Percentiles rank a stretch among this genome's conserved stretches.
These are phyloP conservation scores for Akebia trifoliata DNA, from an alignment of 164 flowering plant genomes.

Conservation along the genomic window DNA sequence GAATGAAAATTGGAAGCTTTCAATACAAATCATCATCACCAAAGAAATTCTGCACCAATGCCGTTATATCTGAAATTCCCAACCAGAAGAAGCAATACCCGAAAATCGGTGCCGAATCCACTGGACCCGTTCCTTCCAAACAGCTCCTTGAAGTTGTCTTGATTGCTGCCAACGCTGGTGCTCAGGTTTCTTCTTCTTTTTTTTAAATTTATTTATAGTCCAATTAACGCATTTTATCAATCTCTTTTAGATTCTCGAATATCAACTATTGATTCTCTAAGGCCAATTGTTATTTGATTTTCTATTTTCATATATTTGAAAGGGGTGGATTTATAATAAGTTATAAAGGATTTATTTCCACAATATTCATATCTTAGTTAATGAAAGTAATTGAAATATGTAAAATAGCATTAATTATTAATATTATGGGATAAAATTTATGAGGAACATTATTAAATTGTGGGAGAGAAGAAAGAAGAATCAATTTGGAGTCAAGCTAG, in stretches of 20 bases:
- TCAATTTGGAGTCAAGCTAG: too few species aligned
- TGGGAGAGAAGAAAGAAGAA: too few species aligned
- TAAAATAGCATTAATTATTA: too few species aligned
- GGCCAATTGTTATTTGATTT: too few species aligned
- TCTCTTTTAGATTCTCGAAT: neutral
- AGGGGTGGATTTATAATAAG: too few species aligned
- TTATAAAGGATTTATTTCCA: too few species aligned
- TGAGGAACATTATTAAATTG: too few species aligned
- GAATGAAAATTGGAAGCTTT: neutral
- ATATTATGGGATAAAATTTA: too few species aligned
- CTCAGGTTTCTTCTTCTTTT: constrained; percentile 43
- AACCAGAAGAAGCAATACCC: constrained; percentile 33
- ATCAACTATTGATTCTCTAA: neutral
- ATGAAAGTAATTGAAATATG: too few species aligned
- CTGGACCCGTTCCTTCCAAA: constrained; percentile 59
- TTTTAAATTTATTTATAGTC: neutral
- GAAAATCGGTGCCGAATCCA: constrained; percentile 59
- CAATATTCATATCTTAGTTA: too few species aligned
- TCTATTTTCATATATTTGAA: too few species aligned
- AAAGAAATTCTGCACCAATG: constrained; percentile 23
- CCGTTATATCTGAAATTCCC: constrained; percentile 46
- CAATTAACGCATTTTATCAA: too few species aligned
- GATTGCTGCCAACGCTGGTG: constrained; percentile 76
- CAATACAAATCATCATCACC: neutral
- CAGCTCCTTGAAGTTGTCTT: constrained; percentile 69